These are phyloP conservation scores for Gentiana dahurica DNA, from an alignment of 257 asterid species.

Conservation along the genomic window DNA sequence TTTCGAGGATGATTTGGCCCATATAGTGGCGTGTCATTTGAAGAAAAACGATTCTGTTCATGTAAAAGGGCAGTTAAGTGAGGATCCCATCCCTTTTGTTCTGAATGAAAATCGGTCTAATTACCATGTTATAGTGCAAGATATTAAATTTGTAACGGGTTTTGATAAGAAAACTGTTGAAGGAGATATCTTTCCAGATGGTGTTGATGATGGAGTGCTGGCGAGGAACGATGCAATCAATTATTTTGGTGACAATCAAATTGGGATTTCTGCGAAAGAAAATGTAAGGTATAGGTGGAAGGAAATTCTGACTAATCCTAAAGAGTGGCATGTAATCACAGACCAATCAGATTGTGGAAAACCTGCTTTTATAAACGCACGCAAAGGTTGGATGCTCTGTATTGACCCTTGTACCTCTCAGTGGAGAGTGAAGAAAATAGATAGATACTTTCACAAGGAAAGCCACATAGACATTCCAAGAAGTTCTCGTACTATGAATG, in stretches of 20 bases:
- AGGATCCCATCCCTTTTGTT: slow-evolving; percentile 29
- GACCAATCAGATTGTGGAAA: too few species aligned
- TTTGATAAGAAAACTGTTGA: slow-evolving; percentile 14
- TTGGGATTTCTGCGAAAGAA: not conserved
- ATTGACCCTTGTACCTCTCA: too few species aligned
- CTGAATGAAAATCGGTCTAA: slow-evolving; percentile 30
- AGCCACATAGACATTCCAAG: slow-evolving; percentile 7
- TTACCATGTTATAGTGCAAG: slow-evolving; percentile 53
- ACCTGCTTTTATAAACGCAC: too few species aligned
- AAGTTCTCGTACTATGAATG: slow-evolving; percentile 15
- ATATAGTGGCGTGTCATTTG: slow-evolving; percentile 51
- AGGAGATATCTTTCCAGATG: not conserved
- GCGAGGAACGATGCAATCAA: slow-evolving; percentile 2
- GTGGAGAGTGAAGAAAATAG: too few species aligned
- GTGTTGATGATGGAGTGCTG: not conserved
- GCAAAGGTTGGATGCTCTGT: too few species aligned
- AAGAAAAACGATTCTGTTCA: slow-evolving; percentile 52
- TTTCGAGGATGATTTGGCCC: slow-evolving; percentile 77
- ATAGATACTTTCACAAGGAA: not conserved
- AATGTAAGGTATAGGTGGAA: too few species aligned
- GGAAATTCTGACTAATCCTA: too few species aligned
- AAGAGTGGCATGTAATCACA: too few species aligned
- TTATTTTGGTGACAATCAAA: not conserved
- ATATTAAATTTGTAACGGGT: slow-evolving; percentile 55
- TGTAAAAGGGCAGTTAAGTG: slow-evolving; percentile 57